These are phyloP conservation scores for Hemerocallis citrina DNA, from an alignment of 106 monocot genomes.

Conservation along the genomic window DNA sequence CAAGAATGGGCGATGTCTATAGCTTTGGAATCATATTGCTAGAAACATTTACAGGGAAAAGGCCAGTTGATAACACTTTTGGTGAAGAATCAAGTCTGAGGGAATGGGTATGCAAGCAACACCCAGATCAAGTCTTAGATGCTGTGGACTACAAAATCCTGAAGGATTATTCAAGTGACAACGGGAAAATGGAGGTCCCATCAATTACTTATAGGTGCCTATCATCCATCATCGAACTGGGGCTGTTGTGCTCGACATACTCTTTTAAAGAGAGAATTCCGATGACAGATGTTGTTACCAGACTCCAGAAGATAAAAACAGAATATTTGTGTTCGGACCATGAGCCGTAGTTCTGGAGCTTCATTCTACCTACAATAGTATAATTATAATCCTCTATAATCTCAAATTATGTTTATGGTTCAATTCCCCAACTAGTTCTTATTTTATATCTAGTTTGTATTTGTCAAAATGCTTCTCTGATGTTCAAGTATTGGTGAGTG, in stretches of 20 bases:
- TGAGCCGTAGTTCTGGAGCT: no score
- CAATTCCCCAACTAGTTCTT: no score
- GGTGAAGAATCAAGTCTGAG: conserved; percentile 22
- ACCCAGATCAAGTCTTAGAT: not conserved
- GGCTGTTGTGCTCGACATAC: not conserved
- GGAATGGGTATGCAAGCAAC: conserved; percentile 26
- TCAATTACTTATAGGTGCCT: not conserved
- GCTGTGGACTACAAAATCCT: not conserved
- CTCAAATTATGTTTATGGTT: no score
- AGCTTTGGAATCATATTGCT: conserved; percentile 50
- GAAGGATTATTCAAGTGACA: not conserved
- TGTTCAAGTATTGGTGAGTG: no score
- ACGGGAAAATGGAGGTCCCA: not conserved
- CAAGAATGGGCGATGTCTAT: conserved; percentile 52
- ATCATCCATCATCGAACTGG: not conserved
- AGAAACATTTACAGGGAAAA: conserved; percentile 45
- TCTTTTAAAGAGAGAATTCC: not conserved
- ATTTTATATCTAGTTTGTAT: no score
- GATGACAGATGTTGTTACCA: conserved; percentile 1
- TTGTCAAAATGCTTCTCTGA: no score
- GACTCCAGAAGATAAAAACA: not conserved
- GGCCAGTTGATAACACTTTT: conserved; percentile 40
- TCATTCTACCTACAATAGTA: no score
- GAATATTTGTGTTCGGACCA: no score
- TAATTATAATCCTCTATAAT: no score